Base-by-base conservation (phyloP, 169 alveolate species). In the Besnoitia besnoiti region DNA sequence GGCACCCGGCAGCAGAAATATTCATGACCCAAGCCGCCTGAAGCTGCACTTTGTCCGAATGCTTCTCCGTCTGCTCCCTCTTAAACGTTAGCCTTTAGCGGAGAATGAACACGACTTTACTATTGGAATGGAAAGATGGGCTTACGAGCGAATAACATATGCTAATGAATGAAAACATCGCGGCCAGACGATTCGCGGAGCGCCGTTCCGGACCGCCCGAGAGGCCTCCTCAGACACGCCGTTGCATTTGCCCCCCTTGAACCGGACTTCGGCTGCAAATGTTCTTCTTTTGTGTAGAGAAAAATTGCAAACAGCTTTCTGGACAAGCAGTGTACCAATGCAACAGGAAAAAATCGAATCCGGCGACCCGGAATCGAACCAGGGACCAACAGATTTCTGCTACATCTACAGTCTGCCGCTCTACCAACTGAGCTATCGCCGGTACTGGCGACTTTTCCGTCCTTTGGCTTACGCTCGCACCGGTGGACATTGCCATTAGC, bases 301-400 rank as follows among this genome's bases (percentile, higher is more conserved):
- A 24, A 50, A 50, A 50, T 14, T 24, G 21, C 61, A 50, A 50
- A 50, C 61, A 14, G 0, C 61, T 14, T 16, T 10, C 21, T 14
- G 61, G 30, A 24, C 10, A 50, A 50, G 61, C 61, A 50, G 3
- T 0, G n/a, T n/a, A n/a, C n/a, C n/a, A n/a, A n/a, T n/a, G n/a
- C n/a, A n/a, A n/a, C n/a, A n/a, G n/a, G n/a, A n/a, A n/a, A n/a
- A n/a, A n/a, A n/a, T n/a, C n/a, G n/a, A 67, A 40, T 97, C 99
- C 99, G 99, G 97, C 95, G 98, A 97, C 98, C 98, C 98, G 99
- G 99, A 97, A 96, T 97, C 98, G 99, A 97, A 97, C 99, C 99
- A 96, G 98, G 98, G 99, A 97, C 99, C 99, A 96, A 96, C 98
- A 97, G 99, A 97, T 97, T 91, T 92, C 98, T 97, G 96, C 97